Base-by-base conservation (phyloP, 2,329 filamentous ascomycete species). In the Ceratocystiopsis sp. region DNA sequence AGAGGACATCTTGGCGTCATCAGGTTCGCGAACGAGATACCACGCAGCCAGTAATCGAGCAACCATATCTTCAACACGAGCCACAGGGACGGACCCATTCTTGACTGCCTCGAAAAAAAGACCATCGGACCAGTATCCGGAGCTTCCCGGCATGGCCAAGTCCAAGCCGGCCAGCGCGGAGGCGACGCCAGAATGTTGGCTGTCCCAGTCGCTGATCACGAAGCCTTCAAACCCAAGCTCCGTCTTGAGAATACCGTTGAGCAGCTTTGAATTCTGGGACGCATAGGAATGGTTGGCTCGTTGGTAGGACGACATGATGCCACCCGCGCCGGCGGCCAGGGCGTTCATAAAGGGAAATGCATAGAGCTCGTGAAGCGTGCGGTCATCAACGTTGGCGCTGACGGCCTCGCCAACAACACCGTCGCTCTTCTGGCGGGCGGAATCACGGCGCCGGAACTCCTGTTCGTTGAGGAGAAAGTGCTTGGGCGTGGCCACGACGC, bases 401-500 rank as follows among this genome's bases (percentile, higher is more conserved):
- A 71, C 57, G 11, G 74, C 68, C 50, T 76, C 69, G 1, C 62
- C 55, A 11, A 44, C 68, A 13, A 54, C 54, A 17, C 53, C 44
- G 66, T 66, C 78, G 78, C 33, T 76, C 6, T 21, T 38, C 40
- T 51, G 48, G 14, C 36, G 40, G 37, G 44, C 45, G 38, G 61
- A 50, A 3, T 57, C 53, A 43, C 53, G 74, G 56, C 75, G 47
- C 33, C 59, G 55, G 25, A 48, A 66, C 51, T 77, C 74, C 52
- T 79, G 73, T 53, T 80, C 75, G 50, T 80, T 75, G 8, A 65
- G 64, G 21, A 76, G 56, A 44, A 62, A 78, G 53, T 79, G 69
- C 58, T 72, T 89, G 66, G 66, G 76, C 62, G 78, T 84, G 44
- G 84, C 82, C 56, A 93, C 80, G 35, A 89, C 76, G 52, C 84